These are phyloP conservation scores for Coemansia sp. DNA, from an alignment of 192 early-diverging fungal species.

Conservation along the genomic window DNA sequence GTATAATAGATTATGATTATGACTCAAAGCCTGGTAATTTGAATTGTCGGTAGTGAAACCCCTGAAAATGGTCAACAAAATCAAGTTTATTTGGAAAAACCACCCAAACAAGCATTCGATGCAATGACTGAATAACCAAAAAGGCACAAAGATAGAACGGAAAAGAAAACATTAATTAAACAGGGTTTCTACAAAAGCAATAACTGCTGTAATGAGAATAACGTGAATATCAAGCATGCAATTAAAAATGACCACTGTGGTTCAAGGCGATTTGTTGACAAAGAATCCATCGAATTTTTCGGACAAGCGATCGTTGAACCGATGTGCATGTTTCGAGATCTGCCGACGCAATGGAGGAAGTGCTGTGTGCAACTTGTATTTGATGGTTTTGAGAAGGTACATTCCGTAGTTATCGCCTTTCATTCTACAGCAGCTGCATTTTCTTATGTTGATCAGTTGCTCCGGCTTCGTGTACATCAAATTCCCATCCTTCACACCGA, in stretches of 20 bases:
- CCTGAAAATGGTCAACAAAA: too few relatives aligned
- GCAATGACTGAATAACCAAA: background rate
- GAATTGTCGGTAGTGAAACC: too few relatives aligned
- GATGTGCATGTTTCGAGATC: constrained; percentile 15
- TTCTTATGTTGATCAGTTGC: constrained; percentile 35
- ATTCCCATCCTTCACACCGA: constrained; percentile 43
- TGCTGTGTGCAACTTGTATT: constrained; percentile 12
- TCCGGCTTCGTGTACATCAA: constrained; percentile 38
- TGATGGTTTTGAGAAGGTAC: constrained; percentile 22
- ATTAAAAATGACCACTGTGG: background rate
- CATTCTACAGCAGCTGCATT: constrained; percentile 30
- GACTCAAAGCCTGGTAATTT: background rate
- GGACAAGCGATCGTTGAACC: constrained; percentile 20
- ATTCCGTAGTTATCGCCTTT: constrained; percentile 8
- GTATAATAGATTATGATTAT: background rate
- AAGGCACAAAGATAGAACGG: background rate
- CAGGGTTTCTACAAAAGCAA: background rate
- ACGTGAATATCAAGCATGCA: background rate
- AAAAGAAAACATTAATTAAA: background rate
- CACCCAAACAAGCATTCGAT: background rate
- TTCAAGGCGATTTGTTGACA: constrained; percentile 10
- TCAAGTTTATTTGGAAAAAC: background rate
- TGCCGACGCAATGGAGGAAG: constrained; percentile 21
- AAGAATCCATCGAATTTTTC: constrained; percentile 42
- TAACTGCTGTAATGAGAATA: too few relatives aligned